Base-by-base conservation (phyloP, 2,329 filamentous ascomycete species). In the Aquanectria penicillioides region DNA sequence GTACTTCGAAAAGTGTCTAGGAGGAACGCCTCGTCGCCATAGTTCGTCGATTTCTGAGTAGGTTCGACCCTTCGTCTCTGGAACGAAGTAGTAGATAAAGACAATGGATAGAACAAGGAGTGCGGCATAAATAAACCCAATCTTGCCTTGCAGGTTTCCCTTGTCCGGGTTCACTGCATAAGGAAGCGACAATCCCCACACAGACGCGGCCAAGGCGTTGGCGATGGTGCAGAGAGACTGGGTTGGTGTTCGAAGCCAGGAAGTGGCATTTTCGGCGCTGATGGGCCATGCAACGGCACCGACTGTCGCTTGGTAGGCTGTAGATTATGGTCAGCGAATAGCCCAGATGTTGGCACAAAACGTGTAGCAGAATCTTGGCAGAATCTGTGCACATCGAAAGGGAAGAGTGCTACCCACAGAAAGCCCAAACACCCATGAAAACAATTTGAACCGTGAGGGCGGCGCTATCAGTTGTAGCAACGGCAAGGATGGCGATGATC, bases 81-180 rank as follows among this genome's bases (percentile, higher is more conserved):
- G 80, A 72, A 77, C 69, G 33, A 61, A 72, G 15, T 72, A 68
- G 63, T 67, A 66, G 7, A 78, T 28, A 49, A 69, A 76, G n/a
- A 73, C 57, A 6, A 68, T 65, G 22, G 58, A 69, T 17, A 73
- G 20, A 17, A 73, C 56, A 28, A 66, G 62, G 5, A 75, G 54
- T 0, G 67, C 73, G 4, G 72, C 75, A 55, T 78, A 79, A 15
- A 78, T 73, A 56, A 78, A 78, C 0, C 70, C 66, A 8, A 74
- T 72, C 58, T 77, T 78, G 2, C 72, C 75, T 8, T 72, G 71
- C 2, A 79, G 65, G 52, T 79, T 75, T 2, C 57, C 60, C 18
- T 65, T 51, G 31, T 68, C 63, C 2, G 65, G 65, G 36, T 68
- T 70, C 33, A 69, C 65, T 6, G 65, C 57, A 23, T 65, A 65